Evolutionary conservation across 768 basidiomycete genomes (phyloP), one percentile per base, ranked within the genome.

Genomic region (Naganishia vaughanmartiniae): DNA sequence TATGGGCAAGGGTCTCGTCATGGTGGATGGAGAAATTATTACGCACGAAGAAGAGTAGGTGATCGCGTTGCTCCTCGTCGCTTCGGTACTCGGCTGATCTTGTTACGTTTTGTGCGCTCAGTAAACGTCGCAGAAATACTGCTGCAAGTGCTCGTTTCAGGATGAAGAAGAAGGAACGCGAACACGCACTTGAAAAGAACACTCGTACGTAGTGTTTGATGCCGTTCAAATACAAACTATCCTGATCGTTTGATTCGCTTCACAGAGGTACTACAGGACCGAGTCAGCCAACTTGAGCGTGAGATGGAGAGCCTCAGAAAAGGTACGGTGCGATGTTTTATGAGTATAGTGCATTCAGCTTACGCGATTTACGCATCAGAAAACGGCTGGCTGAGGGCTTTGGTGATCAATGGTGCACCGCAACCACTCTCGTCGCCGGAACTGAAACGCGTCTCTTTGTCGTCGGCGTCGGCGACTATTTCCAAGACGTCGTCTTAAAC

Each of bases 131-230:
- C 57, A 57, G 80, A 67, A 81, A 81, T 69, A 81, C 80, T 54
- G 80, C 79, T 56, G 80, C 80, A 14, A 76, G 75, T 24, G 80
- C 80, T 19, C 56, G 80, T 65, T 81, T 81, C 74, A 73, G 80
- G 66, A 73, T 77, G 57, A 81, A 81, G 75, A 81, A 81, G 76
- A 81, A 81, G 77, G 80, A 81, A 73, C 67, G 80, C 51, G 80
- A 81, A 57, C 78, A 79, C 65, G 75, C 76, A 0, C 28, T 81
- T 1, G 80, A 81, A 48, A 65, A 46, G 67, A 53, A 68, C 54
- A 65, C 65, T 63, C 36, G 60, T 63, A 63, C 15, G 60, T 63
- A 15, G 12, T 51, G 4, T 51, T 39, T 30, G 45, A 36, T 28
- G 2, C 26, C 19, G 24, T 33, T 48, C 48, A 12, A 34, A 31